Base-by-base conservation (phyloP, 78 protist genomes). In the Pigoraptor vietnamica region DNA sequence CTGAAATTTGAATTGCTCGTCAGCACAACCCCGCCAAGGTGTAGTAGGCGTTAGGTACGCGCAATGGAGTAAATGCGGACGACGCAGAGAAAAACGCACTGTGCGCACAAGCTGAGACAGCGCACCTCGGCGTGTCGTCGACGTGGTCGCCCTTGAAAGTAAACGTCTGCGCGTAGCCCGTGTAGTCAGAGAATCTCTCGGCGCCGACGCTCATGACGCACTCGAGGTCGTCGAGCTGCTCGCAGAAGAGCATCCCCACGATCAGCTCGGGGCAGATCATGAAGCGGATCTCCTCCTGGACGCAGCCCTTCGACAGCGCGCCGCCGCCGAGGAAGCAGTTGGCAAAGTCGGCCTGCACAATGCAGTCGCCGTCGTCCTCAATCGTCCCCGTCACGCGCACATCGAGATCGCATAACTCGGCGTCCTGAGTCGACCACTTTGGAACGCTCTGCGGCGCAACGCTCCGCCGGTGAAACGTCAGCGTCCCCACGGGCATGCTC, bases 251-350 rank as follows among this genome's bases (percentile, higher is more conserved):
- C 34, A 86, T 6, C 0, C 95, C 9, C n/a, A 90, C 87, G 21
- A 95, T 10, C 23, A 87, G 38, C 36, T 95, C 96, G 10, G 97
- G 97, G 87, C 35, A 56, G n/a, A 93, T 89, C 23, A 88, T 2
- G 84, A 95, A 95, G 25, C 83, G 81, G 48, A 94, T 94, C 34
- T 95, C 97, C 40, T 95, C 97, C 38, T 95, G 97, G 37, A 95
- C 97, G 86, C 87, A 36, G n/a, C 97, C 97, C 36, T 33, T 67
- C 25, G 40, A 32, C 36, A 95, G 40, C 14, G 93, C 96, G 29
- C 96, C 97, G 34, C 97, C 97, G 29, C 97, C 97, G 25, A 94
- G 92, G 39, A 1, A 35, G 34, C 87, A 0, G 82, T 95, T 95
- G 34, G 97, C 97, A 93, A 95, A 95, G 92, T 95, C 97, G 32